Evolutionary conservation across 2,329 filamentous ascomycete genomes (phyloP), one percentile per base, ranked within the genome.

Genomic region (Penicillium italicum): DNA sequence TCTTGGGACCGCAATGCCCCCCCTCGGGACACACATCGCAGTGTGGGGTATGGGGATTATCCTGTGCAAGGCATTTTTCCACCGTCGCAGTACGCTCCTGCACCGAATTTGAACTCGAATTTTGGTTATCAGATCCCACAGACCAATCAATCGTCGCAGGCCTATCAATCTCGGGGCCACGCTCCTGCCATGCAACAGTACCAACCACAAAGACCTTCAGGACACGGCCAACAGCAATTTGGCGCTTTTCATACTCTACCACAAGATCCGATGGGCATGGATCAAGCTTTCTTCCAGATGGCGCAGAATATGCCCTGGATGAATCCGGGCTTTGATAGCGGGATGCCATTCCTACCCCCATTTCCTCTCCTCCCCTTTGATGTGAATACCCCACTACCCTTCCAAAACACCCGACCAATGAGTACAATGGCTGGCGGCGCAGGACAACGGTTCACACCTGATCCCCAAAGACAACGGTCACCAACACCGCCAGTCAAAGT

Each of bases 321-420:
- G 53, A 7, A 24, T 8, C 41, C 28, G 0, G 34, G 34, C 22
- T 38, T 50, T 26, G 40, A 45, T 34, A 33, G 51, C 16, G 50
- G 43, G 11, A 20, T 50, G 12, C 24, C 44, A 6, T 24, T 52
- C 2, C 28, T 38, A 10, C n/a, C 47, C 8, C 36, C 48, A 9
- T 60, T 62, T 9, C 53, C 56, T 2, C 55, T 60, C 44, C 46
- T 57, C 33, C 56, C 62, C 3, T 50, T 59, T 18, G 48, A 50
- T 31, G 44, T 43, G 48, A 50, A 44, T 24, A 26, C 53, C 20
- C 45, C 59, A 49, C 24, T 55, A 14, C 45, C 57, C 11, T 49
- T 59, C n/a, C 60, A 59, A 41, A 42, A 22, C 11, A 33, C 37
- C 12, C 58, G 58, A 14, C 53, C 41, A 8, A 63, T 64, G 62